phyloP scores from a whole-genome alignment of 192 early-diverging fungal genomes.

The Podila epigama region DNA sequence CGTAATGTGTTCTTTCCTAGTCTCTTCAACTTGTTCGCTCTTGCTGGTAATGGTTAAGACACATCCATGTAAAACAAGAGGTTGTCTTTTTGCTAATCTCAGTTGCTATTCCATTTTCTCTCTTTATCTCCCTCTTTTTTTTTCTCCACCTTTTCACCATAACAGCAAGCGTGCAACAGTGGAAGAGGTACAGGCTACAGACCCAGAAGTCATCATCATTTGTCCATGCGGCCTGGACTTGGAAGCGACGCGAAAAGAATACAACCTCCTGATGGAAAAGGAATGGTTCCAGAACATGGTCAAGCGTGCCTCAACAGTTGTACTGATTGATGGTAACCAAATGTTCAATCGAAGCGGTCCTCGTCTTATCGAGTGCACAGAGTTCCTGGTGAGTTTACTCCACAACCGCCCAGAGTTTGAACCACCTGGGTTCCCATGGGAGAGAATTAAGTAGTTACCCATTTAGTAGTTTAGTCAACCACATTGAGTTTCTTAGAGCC shows the following conservation, averaged over 20 bases:
- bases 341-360: constrained; percentile 65
- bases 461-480: too few relatives aligned
- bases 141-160: not conserved
- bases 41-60: too few relatives aligned
- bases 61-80: not conserved
- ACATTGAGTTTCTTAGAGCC: too few relatives aligned
- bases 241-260: constrained; percentile 50
- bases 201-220: constrained; percentile 53
- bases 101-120: not conserved
- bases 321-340: constrained; percentile 60
- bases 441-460: constrained; percentile 44
- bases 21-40: not conserved
- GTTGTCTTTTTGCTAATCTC: not conserved
- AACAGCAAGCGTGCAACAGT: constrained; percentile 45
- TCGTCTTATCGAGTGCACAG: constrained; percentile 44
- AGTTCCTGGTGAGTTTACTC: constrained; percentile 55
- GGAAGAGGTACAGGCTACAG: constrained; percentile 19
- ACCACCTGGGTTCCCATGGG: constrained; percentile 54
- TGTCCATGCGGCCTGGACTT: constrained; percentile 62
- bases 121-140: not conserved
- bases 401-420: constrained; percentile 54
- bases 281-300: constrained; percentile 46
- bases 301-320: constrained; percentile 43
- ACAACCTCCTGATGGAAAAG: constrained; percentile 35
- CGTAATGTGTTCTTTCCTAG: constrained; percentile 19